Conservation (phyloP, 2,329 filamentous ascomycete species). For the Exophiala lecanii-corni region DNA sequence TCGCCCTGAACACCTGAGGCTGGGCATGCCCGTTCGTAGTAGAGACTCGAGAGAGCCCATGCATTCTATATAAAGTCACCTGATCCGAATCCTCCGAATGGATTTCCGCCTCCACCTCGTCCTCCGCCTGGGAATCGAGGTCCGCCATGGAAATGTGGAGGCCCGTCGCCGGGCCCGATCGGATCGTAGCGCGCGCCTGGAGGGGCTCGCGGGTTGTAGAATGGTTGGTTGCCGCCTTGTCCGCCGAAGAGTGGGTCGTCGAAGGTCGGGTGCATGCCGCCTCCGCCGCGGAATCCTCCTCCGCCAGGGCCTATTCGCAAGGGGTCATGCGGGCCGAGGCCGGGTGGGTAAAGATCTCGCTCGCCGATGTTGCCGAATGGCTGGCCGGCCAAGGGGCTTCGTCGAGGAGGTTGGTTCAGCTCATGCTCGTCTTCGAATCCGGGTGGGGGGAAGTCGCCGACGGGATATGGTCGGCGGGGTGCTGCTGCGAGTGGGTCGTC, state of each 20-base stretch:
- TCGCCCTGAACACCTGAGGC: no score
- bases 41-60: no score
- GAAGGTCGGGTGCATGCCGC: constrained; percentile 94
- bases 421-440: constrained; percentile 93
- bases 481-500: constrained; percentile 59
- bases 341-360: constrained; percentile 81
- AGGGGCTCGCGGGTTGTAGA: constrained; percentile 65
- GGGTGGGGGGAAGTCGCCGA: constrained; percentile 74
- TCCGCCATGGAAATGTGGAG: constrained; percentile 44
- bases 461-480: constrained; percentile 60
- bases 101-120: constrained; percentile 42
- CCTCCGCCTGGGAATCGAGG: constrained; percentile 46
- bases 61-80: constrained; percentile 61
- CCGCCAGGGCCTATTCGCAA: constrained; percentile 62
- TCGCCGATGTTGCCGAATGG: constrained; percentile 64
- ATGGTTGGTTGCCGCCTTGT: constrained; percentile 47
- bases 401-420: constrained; percentile 63
- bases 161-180: constrained; percentile 63
- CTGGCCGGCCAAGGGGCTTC: constrained; percentile 34
- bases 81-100: constrained; percentile 57
- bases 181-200: constrained; percentile 92
- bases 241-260: constrained; percentile 82
- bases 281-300: constrained; percentile 57
- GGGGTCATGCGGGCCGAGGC: constrained; percentile 80
- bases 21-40: no score